Conservation (phyloP, 768 basidiomycete genomes). For the Fistulinella prunicolor region DNA sequence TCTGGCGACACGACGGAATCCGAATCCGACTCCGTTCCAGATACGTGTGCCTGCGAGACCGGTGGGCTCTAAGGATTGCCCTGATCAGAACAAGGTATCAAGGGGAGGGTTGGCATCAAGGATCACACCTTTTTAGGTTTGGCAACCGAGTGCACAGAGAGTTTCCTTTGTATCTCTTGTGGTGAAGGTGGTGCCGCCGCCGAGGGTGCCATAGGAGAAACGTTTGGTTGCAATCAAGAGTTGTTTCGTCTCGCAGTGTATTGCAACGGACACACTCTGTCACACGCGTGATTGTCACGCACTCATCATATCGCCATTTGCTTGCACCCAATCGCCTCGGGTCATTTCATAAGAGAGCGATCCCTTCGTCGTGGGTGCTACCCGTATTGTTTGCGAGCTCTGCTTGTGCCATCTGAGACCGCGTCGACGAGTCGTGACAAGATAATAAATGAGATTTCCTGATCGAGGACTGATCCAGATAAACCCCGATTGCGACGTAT, state of each 20-base stretch:
- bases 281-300: constrained; percentile 26
- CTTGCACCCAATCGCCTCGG: no score
- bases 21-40: constrained; percentile 85
- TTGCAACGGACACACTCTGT: constrained; percentile 19
- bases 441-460: constrained; percentile 9
- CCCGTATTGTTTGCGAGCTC: no score
- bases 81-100: constrained; percentile 14
- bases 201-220: constrained; percentile 24
- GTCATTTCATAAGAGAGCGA: no score
- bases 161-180: constrained; percentile 83
- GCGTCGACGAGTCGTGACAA: constrained; percentile 1
- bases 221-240: constrained; percentile 16
- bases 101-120: background rate
- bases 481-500: constrained; percentile 2
- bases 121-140: constrained; percentile 47
- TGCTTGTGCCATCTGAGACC: constrained; percentile 3
- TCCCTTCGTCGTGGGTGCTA: no score
- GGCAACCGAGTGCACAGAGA: constrained; percentile 68
- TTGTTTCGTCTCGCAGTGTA: constrained; percentile 2
- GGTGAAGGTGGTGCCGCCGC: constrained; percentile 65
- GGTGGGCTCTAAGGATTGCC: constrained; percentile 29
- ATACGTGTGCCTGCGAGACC: constrained; percentile 39
- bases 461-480: constrained; percentile 16
- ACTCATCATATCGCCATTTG: background rate
- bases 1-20: constrained; percentile 68